Base-by-base conservation (phyloP, 2,329 filamentous ascomycete species). In the Fusarium torreyae region DNA sequence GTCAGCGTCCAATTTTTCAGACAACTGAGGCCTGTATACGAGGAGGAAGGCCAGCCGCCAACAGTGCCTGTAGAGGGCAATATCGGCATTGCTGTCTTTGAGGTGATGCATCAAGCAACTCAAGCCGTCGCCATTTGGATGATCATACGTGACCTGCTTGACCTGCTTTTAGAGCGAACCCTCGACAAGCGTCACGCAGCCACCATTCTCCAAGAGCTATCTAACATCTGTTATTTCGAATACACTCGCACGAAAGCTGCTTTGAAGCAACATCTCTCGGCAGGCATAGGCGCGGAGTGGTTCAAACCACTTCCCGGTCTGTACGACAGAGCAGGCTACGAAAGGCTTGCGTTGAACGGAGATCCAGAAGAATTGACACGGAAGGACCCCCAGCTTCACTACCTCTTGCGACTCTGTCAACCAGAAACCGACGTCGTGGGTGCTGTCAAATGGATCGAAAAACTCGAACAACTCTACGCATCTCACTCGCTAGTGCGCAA, bases 371-470 rank as follows among this genome's bases (percentile, higher is more conserved):
- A 76, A 3, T 66, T 86, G 4, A 80, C 77, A 1, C 66, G 74
- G 11, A 69, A 74, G 1, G 67, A 85, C 24, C 78, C 81, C 3
- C 81, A 83, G 31, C 71, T 85, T 5, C 77, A 82, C 55, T 82
- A 81, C 62, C 69, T 86, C 20, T 71, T 86, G 7, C 80, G 78
- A 3, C 81, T 86, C 2, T 86, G 82, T 50, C 78, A 83, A 8
- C 52, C 74, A 0, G 77, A 81, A 1, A 81, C 76, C 1, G 80
- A 70, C 7, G 74, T 78, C 9, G 22, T 71, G 0, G 77, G 79
- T 14, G 79, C 83, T 1, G 64, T 77, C 4, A 68, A 80, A 1
- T 84, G 80, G 80, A 73, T 85, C 22, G 73, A 78, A 54, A 82
- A 82, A 52, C 66, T 86, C 7, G 75, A 74, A 3, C 74, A 79